Conservation (phyloP, 78 protist species). For the Creolimax fragrantissima region DNA sequence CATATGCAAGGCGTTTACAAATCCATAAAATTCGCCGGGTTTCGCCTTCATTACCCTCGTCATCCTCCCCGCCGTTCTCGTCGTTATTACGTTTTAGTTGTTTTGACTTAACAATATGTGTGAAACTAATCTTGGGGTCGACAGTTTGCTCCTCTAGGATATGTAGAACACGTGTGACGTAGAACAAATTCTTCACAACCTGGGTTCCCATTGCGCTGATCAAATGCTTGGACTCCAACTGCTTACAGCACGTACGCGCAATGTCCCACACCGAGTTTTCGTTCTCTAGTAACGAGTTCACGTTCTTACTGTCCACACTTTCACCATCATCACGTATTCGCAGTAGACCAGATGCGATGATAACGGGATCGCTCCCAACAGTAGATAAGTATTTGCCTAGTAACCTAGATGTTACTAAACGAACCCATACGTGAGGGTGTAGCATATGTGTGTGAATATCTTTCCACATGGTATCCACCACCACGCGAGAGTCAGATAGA, state of each 20-base stretch:
- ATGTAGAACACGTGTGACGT: background rate
- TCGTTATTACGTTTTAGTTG: too few species aligned
- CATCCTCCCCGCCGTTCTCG: too few species aligned
- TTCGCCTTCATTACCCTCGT: background rate
- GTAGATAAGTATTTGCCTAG: background rate
- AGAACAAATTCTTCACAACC: background rate
- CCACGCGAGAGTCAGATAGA: background rate
- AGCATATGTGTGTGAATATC: background rate
- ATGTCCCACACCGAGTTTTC: background rate
- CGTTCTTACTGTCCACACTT: background rate
- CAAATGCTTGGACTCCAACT: background rate
- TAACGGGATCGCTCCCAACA: background rate
- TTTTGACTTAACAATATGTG: too few species aligned
- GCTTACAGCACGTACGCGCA: background rate
- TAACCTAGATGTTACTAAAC: background rate
- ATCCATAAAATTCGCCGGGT: background rate
- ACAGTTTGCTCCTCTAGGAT: background rate
- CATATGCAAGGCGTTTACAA: background rate
- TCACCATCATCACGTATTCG: background rate
- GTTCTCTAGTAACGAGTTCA: background rate
- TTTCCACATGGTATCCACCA: background rate
- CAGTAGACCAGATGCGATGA: background rate
- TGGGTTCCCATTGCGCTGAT: background rate
- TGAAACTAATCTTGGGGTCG: too few species aligned
- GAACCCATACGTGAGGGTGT: background rate